Base-by-base conservation (phyloP, 768 basidiomycete species). In the Hydnum rufescens region DNA sequence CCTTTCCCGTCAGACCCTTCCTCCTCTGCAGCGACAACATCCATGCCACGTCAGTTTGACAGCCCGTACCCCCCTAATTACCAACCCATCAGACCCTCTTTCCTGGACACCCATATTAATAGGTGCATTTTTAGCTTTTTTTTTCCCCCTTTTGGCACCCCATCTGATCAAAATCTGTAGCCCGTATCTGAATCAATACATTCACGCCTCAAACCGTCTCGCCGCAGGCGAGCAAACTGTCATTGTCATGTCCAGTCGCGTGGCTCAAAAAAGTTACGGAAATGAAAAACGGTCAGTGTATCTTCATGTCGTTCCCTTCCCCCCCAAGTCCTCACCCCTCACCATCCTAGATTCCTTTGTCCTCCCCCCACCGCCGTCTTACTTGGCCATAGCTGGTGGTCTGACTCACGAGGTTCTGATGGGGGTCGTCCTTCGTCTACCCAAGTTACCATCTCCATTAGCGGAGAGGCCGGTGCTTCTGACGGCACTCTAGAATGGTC, bases 231-330 rank as follows among this genome's bases (percentile, higher is more conserved):
- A 96, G 64, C 78, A 89, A 47, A 88, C 89, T 3, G 77, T 97
- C 55, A 83, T 96, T 55, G 83, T 97, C 60, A 90, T 95, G 85
- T 92, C 88, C n/a, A 88, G 84, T 63, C 89, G 84, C 62, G 90
- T 96, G 29, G 93, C 88, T 2, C 93, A 97, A 70, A 93, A 96
- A 63, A 89, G 86, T 5, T 97, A 96, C 63, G 92, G 90, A 32
- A 89, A 82, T 18, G 92, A 96, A 65, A 95, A 95, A 65, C 75
- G 92, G 82, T 83, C 55, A 50, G 60, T 56, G 13, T 19, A 52
- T 23, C 29, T 28, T 58, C 31, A 42, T 19, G 31, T 51, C 8
- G 39, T 16, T 48, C 23, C 39, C 23, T 43, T 52, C 52, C 5
- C 60, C 62, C 51, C 51, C 55, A 53, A 58, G 53, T 28, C 54